Conservation (phyloP, 768 basidiomycete genomes). For the Paxillus involutus region DNA sequence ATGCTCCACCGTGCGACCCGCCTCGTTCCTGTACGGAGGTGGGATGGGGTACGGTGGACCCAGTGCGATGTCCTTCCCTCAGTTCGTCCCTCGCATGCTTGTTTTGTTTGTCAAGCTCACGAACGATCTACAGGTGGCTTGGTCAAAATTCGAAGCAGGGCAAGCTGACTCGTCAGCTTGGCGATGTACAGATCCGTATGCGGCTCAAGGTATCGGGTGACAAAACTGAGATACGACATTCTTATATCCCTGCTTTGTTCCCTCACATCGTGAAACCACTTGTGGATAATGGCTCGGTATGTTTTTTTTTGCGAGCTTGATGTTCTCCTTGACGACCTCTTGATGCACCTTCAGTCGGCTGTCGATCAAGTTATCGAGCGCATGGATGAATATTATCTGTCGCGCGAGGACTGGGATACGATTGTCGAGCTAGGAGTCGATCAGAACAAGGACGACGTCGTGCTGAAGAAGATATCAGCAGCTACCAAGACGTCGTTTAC, state of each 20-base stretch:
- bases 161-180: conserved; percentile 77
- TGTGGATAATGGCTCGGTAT: conserved; percentile 66
- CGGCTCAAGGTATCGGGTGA: conserved; percentile 91
- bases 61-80: conserved; percentile 75
- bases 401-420: conserved; percentile 96
- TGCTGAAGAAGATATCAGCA: conserved; percentile 81
- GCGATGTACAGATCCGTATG: conserved; percentile 94
- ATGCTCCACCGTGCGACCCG: conserved; percentile 85
- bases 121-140: conserved; percentile 68
- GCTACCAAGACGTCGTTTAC: conserved; percentile 87
- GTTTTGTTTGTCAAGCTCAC: background rate
- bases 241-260: conserved; percentile 88
- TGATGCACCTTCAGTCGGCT: conserved; percentile 33
- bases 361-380: conserved; percentile 78
- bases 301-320: conserved; percentile 33
- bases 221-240: conserved; percentile 85
- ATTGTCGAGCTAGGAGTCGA: conserved; percentile 92
- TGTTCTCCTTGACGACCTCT: background rate
- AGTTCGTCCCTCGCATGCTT: conserved; percentile 48
- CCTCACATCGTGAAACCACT: conserved; percentile 80
- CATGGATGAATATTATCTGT: conserved; percentile 95
- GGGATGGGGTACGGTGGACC: conserved; percentile 67
- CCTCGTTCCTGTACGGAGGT: conserved; percentile 77
- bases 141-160: conserved; percentile 95
- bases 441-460: conserved; percentile 65